Percentiles rank a stretch among this genome's conserved stretches.
phyloP scores from a whole-genome alignment of 2,329 filamentous ascomycete genomes.

The Pleurostoma richardsiae region DNA sequence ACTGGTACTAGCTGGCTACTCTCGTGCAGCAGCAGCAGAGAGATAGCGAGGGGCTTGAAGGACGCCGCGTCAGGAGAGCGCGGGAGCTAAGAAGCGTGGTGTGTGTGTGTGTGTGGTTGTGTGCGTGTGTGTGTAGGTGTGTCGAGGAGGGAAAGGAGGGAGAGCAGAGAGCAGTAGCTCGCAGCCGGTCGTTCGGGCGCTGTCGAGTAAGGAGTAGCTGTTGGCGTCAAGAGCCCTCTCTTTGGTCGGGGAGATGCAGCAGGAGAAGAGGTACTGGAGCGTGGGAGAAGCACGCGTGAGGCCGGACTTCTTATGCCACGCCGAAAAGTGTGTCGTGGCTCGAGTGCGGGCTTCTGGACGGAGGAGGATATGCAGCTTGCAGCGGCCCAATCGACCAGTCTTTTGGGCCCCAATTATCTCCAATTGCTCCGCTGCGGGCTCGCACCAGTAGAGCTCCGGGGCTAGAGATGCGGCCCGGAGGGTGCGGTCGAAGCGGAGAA shows the following conservation, averaged over 20 bases:
- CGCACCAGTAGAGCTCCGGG: too few relatives aligned
- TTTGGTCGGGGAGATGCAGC: slow-evolving; percentile 15
- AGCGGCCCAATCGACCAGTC: slow-evolving; percentile 23
- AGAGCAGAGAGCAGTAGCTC: slow-evolving; percentile 6
- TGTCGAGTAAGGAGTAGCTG: slow-evolving; percentile 12
- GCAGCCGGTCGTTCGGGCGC: neutral
- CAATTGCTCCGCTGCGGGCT: neutral
- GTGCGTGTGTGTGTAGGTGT: neutral
- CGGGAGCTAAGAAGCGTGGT: neutral
- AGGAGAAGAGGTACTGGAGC: slow-evolving; percentile 10
- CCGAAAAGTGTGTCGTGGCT: slow-evolving; percentile 32
- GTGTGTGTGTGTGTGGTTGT: neutral
- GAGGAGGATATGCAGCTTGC: slow-evolving; percentile 19
- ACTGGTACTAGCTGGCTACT: neutral
- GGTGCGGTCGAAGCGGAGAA: too few relatives aligned
- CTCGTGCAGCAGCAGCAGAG: neutral
- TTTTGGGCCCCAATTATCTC: slow-evolving; percentile 8
- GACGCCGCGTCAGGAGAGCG: neutral
- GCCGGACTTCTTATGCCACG: slow-evolving; percentile 2
- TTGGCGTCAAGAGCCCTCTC: slow-evolving; percentile 11
- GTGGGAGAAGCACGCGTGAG: slow-evolving; percentile 12
- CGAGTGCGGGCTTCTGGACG: slow-evolving; percentile 26
- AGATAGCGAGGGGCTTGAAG: neutral
- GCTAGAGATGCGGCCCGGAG: too few relatives aligned
- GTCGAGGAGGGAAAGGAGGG: neutral